Percentiles rank a stretch among this genome's conserved stretches.
Conservation (phyloP, 306 rosid genomes). For the Inga oerstediana region DNA sequence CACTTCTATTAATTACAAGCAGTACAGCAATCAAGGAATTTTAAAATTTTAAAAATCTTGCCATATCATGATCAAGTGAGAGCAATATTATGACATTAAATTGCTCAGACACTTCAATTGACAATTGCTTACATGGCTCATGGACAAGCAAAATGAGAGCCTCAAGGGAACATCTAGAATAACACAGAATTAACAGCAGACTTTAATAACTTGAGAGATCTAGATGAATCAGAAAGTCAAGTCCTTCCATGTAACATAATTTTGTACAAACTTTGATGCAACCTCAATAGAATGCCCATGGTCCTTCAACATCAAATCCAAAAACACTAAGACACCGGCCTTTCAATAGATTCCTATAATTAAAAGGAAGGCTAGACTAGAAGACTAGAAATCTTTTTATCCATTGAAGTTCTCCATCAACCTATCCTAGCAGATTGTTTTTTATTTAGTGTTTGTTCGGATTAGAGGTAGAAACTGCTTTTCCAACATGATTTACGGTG, state of each 20-base stretch:
- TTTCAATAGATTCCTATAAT: too few species aligned
- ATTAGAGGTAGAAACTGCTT: too few species aligned
- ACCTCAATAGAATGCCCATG: too few species aligned
- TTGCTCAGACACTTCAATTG: background rate
- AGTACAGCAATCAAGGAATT: background rate
- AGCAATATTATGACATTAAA: background rate
- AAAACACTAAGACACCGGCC: background rate
- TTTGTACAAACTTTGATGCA: background rate
- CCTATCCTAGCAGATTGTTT: background rate
- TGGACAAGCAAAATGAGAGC: background rate
- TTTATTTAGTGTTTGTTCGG: background rate
- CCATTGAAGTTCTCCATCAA: background rate
- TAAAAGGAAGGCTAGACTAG: background rate
- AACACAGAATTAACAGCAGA: too few species aligned
- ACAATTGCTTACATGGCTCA: background rate
- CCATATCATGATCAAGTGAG: background rate
- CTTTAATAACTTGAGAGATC: too few species aligned
- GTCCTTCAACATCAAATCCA: background rate
- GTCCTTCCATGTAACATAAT: too few species aligned
- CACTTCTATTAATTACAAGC: background rate
- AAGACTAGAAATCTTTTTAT: background rate
- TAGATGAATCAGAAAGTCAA: too few species aligned
- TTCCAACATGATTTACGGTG: too few species aligned
- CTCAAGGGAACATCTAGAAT: background rate
- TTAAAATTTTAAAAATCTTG: background rate